Evolutionary conservation across 257 asterid genomes (phyloP), one percentile per base, ranked within the genome.

Genomic region (Voacanga thouarsii): DNA sequence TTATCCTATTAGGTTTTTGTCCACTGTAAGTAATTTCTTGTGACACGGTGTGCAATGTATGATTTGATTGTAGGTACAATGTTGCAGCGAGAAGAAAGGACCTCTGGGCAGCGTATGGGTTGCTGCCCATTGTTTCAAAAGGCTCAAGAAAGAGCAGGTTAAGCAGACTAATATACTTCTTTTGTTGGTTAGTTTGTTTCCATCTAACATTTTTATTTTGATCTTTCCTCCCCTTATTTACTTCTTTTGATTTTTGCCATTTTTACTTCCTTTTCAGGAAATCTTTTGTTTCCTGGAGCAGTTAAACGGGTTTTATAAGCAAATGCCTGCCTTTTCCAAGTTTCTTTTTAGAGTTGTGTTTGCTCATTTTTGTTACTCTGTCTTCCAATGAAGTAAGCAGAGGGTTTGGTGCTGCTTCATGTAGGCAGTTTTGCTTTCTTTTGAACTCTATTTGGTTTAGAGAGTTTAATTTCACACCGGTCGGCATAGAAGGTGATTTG

Each of bases 101-200:
- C 84, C 86, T 57, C 78, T 93, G 59, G 96, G 94, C 78, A 85
- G 83, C 75, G 82, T 96, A 72, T 96, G 99, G 99, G 64, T 88
- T 90, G 99, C 99, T 79, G 99, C 96, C 78, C 99, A 96, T 84
- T 89, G 92, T 82, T 86, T 80, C 79, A 88, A 87, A 41, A 85
- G 86, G 80, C 90, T 93, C 12, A 86, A 88, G 47, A 90, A 86
- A 61, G 81, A 85, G 15, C 95, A 89, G 80, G 78, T 96, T n/a
- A 83, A 75, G 77, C 89, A 83, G 37, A 93, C 94, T 50, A 64
- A 92, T 80, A 89, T 96, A 78, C 90, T 78, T 83, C 91, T 81
- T 93, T 92, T 18, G 97, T 96, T 14, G 99, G 99, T 92, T 68
- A 24, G 91, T 91, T 73, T 77, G 66, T 11, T 11, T 71, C 30